Evolutionary conservation across 345 rosid genomes (phyloP).

Genomic region (Acer saccharum): DNA sequence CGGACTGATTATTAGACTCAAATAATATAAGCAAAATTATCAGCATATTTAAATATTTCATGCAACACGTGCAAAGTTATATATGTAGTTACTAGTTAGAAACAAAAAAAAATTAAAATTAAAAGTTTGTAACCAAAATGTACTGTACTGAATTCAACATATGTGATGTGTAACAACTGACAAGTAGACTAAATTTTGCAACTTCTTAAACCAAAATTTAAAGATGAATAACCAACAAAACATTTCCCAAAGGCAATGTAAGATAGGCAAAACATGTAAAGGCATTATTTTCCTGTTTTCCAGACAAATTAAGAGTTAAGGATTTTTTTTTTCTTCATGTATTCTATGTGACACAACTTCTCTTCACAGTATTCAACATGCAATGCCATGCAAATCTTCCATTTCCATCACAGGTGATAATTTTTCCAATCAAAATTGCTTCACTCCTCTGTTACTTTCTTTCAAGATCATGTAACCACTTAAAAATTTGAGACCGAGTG

Average conservation of each 20-base stretch:
- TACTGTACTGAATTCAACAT: background rate
- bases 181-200: background rate
- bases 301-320: background rate
- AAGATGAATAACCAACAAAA: background rate
- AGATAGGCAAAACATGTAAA: background rate
- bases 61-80: background rate
- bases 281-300: background rate
- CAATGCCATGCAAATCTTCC: background rate
- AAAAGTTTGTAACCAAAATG: background rate
- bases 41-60: background rate
- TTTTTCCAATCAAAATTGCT: background rate
- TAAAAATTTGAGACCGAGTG: background rate
- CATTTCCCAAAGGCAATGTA: background rate
- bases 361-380: background rate
- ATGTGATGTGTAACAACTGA: background rate
- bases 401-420: background rate
- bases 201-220: background rate
- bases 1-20: constrained; percentile 14
- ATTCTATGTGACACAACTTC: background rate
- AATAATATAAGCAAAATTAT: constrained; percentile 7
- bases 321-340: background rate
- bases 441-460: background rate
- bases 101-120: background rate
- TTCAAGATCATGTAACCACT: background rate
- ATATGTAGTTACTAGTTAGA: background rate